Evolutionary conservation across 306 rosid species (phyloP).

Genomic region (Quercus berberidifolia): DNA sequence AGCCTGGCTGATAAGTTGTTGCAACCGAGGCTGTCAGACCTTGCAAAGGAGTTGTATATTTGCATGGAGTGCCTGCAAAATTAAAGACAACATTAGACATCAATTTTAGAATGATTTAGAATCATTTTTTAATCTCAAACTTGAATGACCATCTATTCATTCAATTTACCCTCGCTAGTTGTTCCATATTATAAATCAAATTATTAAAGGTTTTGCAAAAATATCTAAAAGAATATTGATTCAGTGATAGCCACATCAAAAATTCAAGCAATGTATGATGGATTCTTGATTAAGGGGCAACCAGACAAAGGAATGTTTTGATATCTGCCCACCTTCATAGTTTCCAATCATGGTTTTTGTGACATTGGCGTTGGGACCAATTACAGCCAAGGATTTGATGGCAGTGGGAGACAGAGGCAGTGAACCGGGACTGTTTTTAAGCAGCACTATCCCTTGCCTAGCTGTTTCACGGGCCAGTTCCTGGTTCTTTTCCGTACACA

Average conservation of each 20-base stretch:
- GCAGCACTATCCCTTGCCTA: conserved; percentile 94
- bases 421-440: conserved; percentile 60
- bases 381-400: conserved; percentile 81
- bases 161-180: neutral
- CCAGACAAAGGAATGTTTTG: conserved; percentile 1
- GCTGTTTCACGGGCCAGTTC: conserved; percentile 90
- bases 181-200: neutral
- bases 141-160: conserved; percentile 7
- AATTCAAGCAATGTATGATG: neutral
- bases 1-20: conserved; percentile 67
- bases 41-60: conserved; percentile 75
- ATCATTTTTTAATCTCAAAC: neutral
- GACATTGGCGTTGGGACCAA: conserved; percentile 95
- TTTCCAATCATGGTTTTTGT: conserved; percentile 87
- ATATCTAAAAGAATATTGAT: neutral
- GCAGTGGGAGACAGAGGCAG: conserved; percentile 66
- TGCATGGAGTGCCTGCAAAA: conserved; percentile 84
- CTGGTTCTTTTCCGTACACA: conserved; percentile 65
- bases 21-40: conserved; percentile 69
- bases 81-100: neutral
- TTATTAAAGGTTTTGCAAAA: neutral
- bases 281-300: neutral
- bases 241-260: neutral
- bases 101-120: neutral
- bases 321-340: conserved; percentile 60